Percentiles rank a stretch among this genome's conserved stretches.
Conservation (phyloP, 116 monocot genomes). For the Posidonia oceanica region DNA sequence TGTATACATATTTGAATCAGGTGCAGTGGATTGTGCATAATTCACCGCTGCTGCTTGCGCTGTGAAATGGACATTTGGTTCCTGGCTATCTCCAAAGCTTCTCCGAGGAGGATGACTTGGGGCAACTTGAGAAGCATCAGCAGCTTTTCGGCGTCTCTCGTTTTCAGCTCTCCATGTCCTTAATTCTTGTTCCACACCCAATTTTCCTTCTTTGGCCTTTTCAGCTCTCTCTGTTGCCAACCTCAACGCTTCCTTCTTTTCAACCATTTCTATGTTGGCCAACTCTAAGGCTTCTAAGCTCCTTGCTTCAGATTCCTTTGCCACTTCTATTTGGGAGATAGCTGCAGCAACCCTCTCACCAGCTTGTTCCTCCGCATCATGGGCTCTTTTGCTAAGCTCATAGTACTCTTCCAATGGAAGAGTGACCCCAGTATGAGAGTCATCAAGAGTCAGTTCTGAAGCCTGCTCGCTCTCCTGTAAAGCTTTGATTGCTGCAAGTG, state of each 20-base stretch:
- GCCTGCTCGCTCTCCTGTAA: constrained; percentile 61
- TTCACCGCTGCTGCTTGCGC: background rate
- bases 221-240: constrained; percentile 41
- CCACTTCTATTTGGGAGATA: constrained; percentile 38
- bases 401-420: constrained; percentile 61
- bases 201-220: constrained; percentile 55
- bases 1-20: background rate
- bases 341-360: constrained; percentile 35
- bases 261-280: constrained; percentile 19
- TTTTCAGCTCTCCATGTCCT: constrained; percentile 62
- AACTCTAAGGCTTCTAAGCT: constrained; percentile 27
- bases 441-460: constrained; percentile 11
- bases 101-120: constrained; percentile 14
- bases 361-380: constrained; percentile 48
- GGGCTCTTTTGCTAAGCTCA: constrained; percentile 49
- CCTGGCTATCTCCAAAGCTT: constrained; percentile 14
- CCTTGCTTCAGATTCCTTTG: constrained; percentile 36
- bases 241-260: constrained; percentile 38
- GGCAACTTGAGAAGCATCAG: constrained; percentile 13
- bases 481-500: constrained; percentile 55
- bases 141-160: constrained; percentile 34
- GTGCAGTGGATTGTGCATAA: background rate
- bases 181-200: constrained; percentile 59
- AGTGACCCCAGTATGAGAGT: constrained; percentile 24
- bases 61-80: constrained; percentile 2